Evolutionary conservation across 768 basidiomycete species (phyloP), one percentile per base, ranked within the genome.

Genomic region (Cystofilobasidium macerans): DNA sequence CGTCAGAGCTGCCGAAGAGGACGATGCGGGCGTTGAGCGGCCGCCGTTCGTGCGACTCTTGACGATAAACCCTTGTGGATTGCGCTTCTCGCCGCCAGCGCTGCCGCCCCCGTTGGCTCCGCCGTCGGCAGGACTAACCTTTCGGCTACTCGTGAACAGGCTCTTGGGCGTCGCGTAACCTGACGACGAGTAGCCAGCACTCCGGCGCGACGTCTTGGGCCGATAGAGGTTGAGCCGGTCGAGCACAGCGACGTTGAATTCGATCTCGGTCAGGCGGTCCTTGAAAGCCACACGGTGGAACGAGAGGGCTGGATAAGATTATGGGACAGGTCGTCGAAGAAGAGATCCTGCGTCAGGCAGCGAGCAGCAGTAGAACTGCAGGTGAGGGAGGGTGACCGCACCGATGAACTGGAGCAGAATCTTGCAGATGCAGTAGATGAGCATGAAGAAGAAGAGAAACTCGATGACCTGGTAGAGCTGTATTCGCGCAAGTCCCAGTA

Each of bases 231-330:
- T 56, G 24, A 67, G 59, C 40, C 57, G 57, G 43, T 67, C 65
- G 48, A 67, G 59, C 6, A 67, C 58, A 20, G 65, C 47, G 1
- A 61, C 57, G 13, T 35, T 60, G 48, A 51, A 60, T 51, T 67
- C 76, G 8, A 88, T 80, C n/a, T 78, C 76, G 13, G 82, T 80
- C 6, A 88, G 76, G 57, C 87, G 86, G 38, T 89, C 87, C 70
- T 80, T 80, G 73, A 83, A 89, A 13, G 88, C 88, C 3, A 82
- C 84, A n/a, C 80, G 82, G 73, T 89, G 87, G 75, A 89, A 89
- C 24, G 81, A 79, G 70, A 86, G 86, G 0, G 87, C 86, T 81
- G 54, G 38, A 33, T 28, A 68, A n/a, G n/a, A n/a, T n/a, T n/a
- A n/a, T n/a, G n/a, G n/a, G n/a, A n/a, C n/a, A n/a, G n/a, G n/a